Percentiles rank a stretch among this genome's conserved stretches.
phyloP scores from a whole-genome alignment of 352 stramenopile genomes.

The Pythium vanterpoolii region DNA sequence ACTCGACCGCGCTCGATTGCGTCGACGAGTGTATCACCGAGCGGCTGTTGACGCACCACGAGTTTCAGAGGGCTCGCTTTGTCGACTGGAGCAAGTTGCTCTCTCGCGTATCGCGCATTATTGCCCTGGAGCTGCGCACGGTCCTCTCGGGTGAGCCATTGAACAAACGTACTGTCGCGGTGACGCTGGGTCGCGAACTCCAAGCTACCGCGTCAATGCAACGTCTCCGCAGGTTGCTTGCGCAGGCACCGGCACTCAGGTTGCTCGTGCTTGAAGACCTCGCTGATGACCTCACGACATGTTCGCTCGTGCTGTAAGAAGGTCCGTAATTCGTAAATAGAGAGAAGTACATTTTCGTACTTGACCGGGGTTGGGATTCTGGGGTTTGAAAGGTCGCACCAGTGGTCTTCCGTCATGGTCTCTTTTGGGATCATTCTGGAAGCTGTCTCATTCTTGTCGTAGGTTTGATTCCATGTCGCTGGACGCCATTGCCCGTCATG shows the following conservation, averaged over 20 bases:
- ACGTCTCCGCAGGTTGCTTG: slow-evolving; percentile 26
- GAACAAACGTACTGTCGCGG: not conserved
- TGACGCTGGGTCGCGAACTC: slow-evolving; percentile 3
- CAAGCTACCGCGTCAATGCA: slow-evolving; percentile 15
- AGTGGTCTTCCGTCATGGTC: not conserved
- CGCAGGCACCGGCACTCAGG: slow-evolving; percentile 43
- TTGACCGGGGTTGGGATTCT: not conserved
- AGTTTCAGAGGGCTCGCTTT: slow-evolving; percentile 55
- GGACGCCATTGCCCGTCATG: slow-evolving; percentile 57
- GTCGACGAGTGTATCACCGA: slow-evolving; percentile 36
- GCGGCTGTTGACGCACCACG: slow-evolving; percentile 38
- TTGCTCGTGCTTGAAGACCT: slow-evolving; percentile 34
- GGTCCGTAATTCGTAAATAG: not conserved
- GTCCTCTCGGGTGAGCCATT: not conserved
- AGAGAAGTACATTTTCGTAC: slow-evolving; percentile 4
- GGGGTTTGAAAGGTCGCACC: not conserved
- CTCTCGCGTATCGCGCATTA: slow-evolving; percentile 26
- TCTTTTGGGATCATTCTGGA: not conserved
- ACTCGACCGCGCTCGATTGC: slow-evolving; percentile 23
- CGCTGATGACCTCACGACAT: not conserved
- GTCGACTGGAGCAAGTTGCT: slow-evolving; percentile 46
- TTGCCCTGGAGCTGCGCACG: slow-evolving; percentile 17
- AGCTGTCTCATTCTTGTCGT: not conserved
- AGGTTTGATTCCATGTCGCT: slow-evolving; percentile 31
- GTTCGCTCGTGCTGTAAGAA: slow-evolving; percentile 12